A percentile compares a stretch with the other conserved stretches of the same genome.
phyloP scores from a whole-genome alignment of 163 green algal genomes.

The Smithsoniella earleae region DNA sequence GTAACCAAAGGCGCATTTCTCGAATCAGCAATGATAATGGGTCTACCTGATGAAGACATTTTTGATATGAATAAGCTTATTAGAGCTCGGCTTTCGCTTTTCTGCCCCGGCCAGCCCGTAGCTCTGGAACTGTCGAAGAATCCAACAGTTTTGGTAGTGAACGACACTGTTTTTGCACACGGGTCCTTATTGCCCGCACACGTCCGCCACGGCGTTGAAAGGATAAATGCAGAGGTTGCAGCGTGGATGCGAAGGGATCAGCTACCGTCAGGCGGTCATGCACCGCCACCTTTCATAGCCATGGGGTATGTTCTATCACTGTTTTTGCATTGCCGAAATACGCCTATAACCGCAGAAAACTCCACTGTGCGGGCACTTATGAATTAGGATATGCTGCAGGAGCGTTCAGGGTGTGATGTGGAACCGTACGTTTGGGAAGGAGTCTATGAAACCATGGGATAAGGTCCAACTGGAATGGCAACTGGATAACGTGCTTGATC shows the following conservation, averaged over 20 bases:
- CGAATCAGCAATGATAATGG: conserved; percentile 63
- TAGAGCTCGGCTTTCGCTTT: conserved; percentile 61
- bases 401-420: conserved; percentile 61
- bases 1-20: conserved; percentile 75
- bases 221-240: conserved; percentile 75
- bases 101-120: conserved; percentile 69
- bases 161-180: conserved; percentile 89
- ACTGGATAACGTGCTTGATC: conserved; percentile 47
- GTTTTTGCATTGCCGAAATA: too few relatives aligned
- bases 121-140: conserved; percentile 77
- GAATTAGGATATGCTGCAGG: not conserved
- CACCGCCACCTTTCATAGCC: conserved; percentile 65
- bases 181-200: conserved; percentile 80
- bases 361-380: not conserved
- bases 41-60: conserved; percentile 48
- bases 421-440: conserved; percentile 68
- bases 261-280: conserved; percentile 45
- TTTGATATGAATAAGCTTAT: conserved; percentile 45
- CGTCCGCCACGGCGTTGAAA: conserved; percentile 69
- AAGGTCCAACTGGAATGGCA: conserved; percentile 19
- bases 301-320: conserved; percentile 54
- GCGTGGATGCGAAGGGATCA: conserved; percentile 70
- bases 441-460: conserved; percentile 33
- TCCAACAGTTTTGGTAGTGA: conserved; percentile 83
- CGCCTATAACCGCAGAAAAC: too few relatives aligned